Base-by-base conservation (phyloP, 2,329 filamentous ascomycete species). In the Magnaporthiopsis incrustans region DNA sequence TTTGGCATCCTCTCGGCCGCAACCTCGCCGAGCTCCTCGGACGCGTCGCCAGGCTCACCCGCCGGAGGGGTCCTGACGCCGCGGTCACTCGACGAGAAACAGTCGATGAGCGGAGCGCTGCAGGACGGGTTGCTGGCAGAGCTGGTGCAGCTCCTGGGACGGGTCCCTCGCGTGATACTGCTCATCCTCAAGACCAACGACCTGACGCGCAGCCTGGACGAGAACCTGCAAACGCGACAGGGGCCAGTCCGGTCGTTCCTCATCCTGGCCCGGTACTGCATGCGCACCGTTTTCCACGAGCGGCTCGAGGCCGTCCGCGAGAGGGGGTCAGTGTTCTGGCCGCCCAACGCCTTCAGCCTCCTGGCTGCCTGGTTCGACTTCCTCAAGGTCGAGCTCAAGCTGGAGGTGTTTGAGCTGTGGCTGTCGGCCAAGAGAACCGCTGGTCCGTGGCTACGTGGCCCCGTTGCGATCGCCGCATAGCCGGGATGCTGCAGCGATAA, bases 171-270 rank as follows among this genome's bases (percentile, higher is more conserved):
- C 59, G 91, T 99, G 68, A 97, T 99, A 64, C 82, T 99, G 15
- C 81, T 99, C 33, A 98, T 99, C 69, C 82, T 99, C 67, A 99
- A 99, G 79, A 99, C 95, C 2, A 99, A 99, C 74, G 95, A 99
- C 77, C 80, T 99, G 56, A 99, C 95, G 22, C 87, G 95, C 68
- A 95, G 89, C 70, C 83, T 99, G 25, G 95, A 99, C 73, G 95
- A 99, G 79, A 93, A 89, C 72, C 80, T 96, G 53, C 89, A 93
- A 64, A 95, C 91, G 0, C 82, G 84, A 8, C 83, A 85, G 67
- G 87, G 87, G 0, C 86, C 87, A 3, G 82, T 88, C 67, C 81
- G 86, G 60, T 83, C 79, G 18, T 90, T 90, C 70, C 77, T 90
- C 71, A 90, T 90, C 67, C 78, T 90, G 33, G 87, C 87, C 3